phyloP scores from a whole-genome alignment of 148 eudicot species.

The Cornus florida region DNA sequence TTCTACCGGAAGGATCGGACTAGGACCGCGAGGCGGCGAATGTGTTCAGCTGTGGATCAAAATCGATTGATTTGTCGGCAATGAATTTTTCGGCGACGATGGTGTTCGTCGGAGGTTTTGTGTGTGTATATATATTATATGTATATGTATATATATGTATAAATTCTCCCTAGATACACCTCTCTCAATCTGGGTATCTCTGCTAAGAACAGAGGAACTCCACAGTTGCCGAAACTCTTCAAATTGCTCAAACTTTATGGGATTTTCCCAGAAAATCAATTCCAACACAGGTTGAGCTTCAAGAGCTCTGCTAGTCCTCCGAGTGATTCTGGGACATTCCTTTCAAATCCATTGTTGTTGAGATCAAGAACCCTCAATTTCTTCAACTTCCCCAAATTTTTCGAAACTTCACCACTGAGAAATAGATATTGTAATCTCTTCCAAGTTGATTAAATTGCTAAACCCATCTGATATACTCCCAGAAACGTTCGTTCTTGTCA shows the following conservation, averaged over 20 bases:
- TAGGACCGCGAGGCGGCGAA: conserved; percentile 19
- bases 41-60: conserved; percentile 8
- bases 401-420: conserved; percentile 27
- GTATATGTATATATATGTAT: no score
- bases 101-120: background rate
- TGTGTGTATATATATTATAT: no score
- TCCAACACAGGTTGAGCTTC: conserved; percentile 63
- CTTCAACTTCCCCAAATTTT: conserved; percentile 30
- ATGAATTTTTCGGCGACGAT: conserved; percentile 15
- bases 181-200: no score
- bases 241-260: conserved; percentile 37
- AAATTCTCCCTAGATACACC: no score
- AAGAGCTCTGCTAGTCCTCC: conserved; percentile 37
- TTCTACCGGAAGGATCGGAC: conserved; percentile 10
- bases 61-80: background rate
- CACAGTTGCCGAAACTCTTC: no score
- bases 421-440: conserved; percentile 60
- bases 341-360: conserved; percentile 49
- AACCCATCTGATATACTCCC: conserved; percentile 58
- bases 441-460: conserved; percentile 36
- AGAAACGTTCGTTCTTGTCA: conserved; percentile 5
- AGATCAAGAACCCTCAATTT: conserved; percentile 64
- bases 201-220: no score
- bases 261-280: conserved; percentile 48
- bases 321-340: conserved; percentile 49